phyloP scores from a whole-genome alignment of 306 rosid genomes.

The Prunus mume region DNA sequence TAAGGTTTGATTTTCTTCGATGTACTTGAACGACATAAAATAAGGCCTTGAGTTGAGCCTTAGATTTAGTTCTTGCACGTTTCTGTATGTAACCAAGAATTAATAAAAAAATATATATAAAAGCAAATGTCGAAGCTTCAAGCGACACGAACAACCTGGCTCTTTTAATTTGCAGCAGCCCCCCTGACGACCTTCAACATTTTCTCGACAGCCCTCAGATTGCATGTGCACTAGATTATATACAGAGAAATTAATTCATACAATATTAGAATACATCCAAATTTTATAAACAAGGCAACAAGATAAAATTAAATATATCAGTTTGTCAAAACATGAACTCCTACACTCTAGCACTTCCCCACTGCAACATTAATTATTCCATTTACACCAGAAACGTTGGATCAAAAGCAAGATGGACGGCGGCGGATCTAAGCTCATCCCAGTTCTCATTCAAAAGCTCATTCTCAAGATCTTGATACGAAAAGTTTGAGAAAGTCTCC shows the following conservation, averaged over 20 bases:
- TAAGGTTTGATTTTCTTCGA: no score
- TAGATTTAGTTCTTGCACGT: no score
- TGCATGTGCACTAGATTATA: background rate
- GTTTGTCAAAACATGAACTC: background rate
- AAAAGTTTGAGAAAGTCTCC: conserved; percentile 36
- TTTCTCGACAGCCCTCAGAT: background rate
- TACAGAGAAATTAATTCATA: no score
- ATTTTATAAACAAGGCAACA: no score
- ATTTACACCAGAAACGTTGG: conserved; percentile 20
- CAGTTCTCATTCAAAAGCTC: conserved; percentile 46
- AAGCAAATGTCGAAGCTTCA: background rate
- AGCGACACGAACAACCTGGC: conserved; percentile 12
- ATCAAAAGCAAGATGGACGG: conserved; percentile 60
- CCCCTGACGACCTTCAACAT: background rate
- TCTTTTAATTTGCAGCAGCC: background rate
- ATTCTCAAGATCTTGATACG: conserved; percentile 23
- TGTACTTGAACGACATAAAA: no score
- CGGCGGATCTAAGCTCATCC: conserved; percentile 82
- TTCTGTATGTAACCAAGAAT: no score
- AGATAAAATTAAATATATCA: background rate
- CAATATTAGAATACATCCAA: no score
- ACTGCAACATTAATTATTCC: background rate
- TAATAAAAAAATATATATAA: no score
- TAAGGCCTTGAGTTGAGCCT: no score
- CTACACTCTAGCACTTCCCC: background rate